Evolutionary conservation across 1,139 yeast species (phyloP).

Genomic region (Candida sp.): DNA sequence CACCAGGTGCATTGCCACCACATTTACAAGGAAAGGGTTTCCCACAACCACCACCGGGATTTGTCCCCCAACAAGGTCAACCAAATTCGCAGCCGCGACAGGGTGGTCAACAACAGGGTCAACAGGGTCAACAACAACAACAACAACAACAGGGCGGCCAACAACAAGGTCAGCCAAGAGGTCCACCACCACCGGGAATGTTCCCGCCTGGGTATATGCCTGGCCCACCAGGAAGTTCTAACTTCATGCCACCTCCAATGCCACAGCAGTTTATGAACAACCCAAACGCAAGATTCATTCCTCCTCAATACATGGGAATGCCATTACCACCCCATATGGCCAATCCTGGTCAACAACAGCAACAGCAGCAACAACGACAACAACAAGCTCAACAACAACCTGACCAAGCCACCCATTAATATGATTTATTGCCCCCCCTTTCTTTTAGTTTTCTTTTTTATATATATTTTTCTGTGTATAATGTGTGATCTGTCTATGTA

Average conservation of each 20-base stretch:
- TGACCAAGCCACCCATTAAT: background rate
- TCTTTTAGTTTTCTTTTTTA: background rate
- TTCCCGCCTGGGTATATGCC: conserved; percentile 19
- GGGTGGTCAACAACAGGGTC: conserved; percentile 9
- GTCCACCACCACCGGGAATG: conserved; percentile 19
- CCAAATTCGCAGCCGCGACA: conserved; percentile 17
- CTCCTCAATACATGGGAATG: conserved; percentile 30
- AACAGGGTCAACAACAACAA: conserved; percentile 10
- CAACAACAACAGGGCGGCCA: conserved; percentile 15
- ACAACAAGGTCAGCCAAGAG: conserved; percentile 6
- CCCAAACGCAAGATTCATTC: conserved; percentile 20
- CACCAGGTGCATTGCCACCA: conserved; percentile 10
- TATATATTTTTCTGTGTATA: conserved; percentile 1
- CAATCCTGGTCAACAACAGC: conserved; percentile 17
- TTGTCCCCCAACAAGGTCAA: conserved; percentile 14
- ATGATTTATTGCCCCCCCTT: background rate
- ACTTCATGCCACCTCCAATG: conserved; percentile 19
- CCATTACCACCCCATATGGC: conserved; percentile 20
- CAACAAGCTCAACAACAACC: conserved; percentile 7
- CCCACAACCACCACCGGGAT: conserved; percentile 13
- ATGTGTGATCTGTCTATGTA: background rate
- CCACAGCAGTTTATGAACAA: conserved; percentile 21
- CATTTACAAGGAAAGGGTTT: conserved; percentile 6
- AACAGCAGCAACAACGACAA: conserved; percentile 8
- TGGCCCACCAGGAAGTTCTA: conserved; percentile 18